Evolutionary conservation across 169 alveolate genomes (phyloP), one percentile per base, ranked within the genome.

Genomic region (Cryptosporidium ryanae): DNA sequence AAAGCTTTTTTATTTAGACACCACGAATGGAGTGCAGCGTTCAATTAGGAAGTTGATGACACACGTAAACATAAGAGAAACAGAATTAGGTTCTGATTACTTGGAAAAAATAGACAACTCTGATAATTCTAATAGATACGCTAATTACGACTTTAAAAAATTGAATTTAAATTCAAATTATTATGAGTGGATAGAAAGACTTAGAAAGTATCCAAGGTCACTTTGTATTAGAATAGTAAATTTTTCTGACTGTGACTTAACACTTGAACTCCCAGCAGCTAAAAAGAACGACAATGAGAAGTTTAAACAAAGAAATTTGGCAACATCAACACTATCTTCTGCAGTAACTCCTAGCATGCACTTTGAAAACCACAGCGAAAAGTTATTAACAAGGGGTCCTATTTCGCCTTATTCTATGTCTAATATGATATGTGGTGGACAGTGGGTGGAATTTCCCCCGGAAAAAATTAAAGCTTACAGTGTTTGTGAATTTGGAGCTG

Each of bases 271-370:
- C 1, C 71, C 87, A n/a, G 65, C 87, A 6, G 54, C 71, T 32
- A 76, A 61, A 15, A 76, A 76, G 59, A 46, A 46, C 21, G 71
- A 55, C 59, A 43, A 18, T 17, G 71, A 76, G 38, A 76, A 43
- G 38, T 54, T 76, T 34, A 76, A 31, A 44, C 57, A 61, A 34
- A 55, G 87, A 38, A 76, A 38, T 27, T 32, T 76, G 34, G 59
- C 65, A 76, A 59, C 64, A 29, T 59, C 87, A 4, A 59, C 87
- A 4, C 13, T 76, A 32, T 76, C 87, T 0, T 76, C 87, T 27
- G 87, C 87, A 25, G 71, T 76, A 17, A 61, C 63, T 43, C 87
- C 87, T 3, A 76, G 87, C 21, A 76, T 76, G 52, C 71, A 76
- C 61, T 21, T 76, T 5, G 68, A 55, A 59, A 61, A 65, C 25